Conservation (phyloP, 1,284 basidiomycete species). For the Xanthoconium separans region DNA sequence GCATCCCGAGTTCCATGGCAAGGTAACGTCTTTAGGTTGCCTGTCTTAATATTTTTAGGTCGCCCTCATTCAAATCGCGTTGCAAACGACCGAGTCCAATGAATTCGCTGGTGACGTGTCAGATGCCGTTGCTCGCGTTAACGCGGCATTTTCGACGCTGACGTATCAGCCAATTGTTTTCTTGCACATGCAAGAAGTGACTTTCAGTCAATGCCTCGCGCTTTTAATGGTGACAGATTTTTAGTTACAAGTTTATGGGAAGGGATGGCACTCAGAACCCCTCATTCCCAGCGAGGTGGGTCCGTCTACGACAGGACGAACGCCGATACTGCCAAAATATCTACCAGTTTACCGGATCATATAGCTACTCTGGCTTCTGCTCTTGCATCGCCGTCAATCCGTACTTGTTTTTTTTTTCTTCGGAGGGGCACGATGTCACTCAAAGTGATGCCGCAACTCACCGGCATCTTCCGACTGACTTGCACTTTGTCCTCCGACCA, state of each 20-base stretch:
- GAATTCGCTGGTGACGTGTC: constrained; percentile 73
- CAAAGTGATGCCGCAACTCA: no score
- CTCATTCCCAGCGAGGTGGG: constrained; percentile 74
- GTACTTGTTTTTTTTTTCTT: no score
- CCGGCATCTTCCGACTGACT: no score
- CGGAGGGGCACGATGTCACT: no score
- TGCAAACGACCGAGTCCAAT: constrained; percentile 79
- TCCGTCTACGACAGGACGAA: neutral
- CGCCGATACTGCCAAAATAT: constrained; percentile 5
- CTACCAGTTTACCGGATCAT: constrained; percentile 78
- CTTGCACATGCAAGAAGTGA: constrained; percentile 83
- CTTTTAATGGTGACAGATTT: constrained; percentile 80
- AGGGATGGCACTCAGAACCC: constrained; percentile 76
- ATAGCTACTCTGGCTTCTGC: constrained; percentile 82
- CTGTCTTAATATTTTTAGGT: constrained; percentile 39
- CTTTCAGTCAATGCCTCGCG: constrained; percentile 84
- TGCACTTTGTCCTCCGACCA: no score
- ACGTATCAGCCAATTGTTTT: constrained; percentile 90
- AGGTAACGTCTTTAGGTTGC: constrained; percentile 38
- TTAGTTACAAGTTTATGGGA: constrained; percentile 81
- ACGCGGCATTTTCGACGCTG: constrained; percentile 77
- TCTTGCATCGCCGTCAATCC: constrained; percentile 86
- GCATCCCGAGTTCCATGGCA: constrained; percentile 75
- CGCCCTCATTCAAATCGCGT: constrained; percentile 84
- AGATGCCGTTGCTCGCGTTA: constrained; percentile 79